Percentiles rank a stretch among this genome's conserved stretches.
Evolutionary conservation across 768 basidiomycete genomes (phyloP).

Genomic region (Zangia roseola): DNA sequence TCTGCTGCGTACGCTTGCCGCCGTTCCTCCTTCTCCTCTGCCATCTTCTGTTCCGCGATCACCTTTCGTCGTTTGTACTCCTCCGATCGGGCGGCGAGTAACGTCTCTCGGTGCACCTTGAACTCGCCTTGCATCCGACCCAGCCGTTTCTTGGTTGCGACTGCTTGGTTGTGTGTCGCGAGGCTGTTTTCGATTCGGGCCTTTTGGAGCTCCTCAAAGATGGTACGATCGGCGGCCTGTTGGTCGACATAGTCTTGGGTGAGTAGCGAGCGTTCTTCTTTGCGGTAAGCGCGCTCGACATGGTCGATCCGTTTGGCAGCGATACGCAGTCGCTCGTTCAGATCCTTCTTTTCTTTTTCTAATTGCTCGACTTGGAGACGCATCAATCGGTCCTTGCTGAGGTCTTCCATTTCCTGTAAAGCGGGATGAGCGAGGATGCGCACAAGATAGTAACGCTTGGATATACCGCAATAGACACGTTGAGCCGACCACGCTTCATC

Average conservation of each 20-base stretch:
- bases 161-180: constrained; percentile 58
- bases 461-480: constrained; percentile 69
- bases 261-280: constrained; percentile 86
- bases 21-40: constrained; percentile 81
- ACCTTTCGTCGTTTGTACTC: constrained; percentile 62
- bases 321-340: constrained; percentile 78
- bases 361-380: constrained; percentile 90
- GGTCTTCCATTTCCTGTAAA: constrained; percentile 70
- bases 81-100: constrained; percentile 57
- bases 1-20: constrained; percentile 60
- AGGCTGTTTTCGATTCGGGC: constrained; percentile 55
- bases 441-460: not conserved
- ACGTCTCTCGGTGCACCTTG: constrained; percentile 44
- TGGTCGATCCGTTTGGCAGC: constrained; percentile 91
- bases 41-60: constrained; percentile 63
- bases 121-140: constrained; percentile 74
- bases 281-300: constrained; percentile 90
- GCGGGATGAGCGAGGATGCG: not conserved
- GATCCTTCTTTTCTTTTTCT: constrained; percentile 93
- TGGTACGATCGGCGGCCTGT: constrained; percentile 70
- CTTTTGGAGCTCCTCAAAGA: constrained; percentile 61
- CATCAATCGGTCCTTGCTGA: constrained; percentile 85
- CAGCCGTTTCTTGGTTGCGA: constrained; percentile 76
- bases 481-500: constrained; percentile 74
- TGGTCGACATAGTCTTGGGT: constrained; percentile 84